These are phyloP conservation scores for Solanum habrochaites DNA, from an alignment of 257 asterid species.

Conservation along the genomic window DNA sequence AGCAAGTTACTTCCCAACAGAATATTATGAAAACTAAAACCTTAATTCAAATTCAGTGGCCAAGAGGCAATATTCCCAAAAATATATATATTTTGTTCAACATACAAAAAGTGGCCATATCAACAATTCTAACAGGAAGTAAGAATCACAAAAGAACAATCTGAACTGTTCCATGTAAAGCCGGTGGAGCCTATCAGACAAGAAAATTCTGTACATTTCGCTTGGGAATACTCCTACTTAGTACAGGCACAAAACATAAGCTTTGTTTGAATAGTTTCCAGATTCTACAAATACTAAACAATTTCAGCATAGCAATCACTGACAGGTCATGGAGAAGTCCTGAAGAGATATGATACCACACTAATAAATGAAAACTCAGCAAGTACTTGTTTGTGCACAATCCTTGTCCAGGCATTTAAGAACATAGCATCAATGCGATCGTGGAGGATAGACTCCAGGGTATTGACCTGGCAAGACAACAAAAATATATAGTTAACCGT, in stretches of 20 bases:
- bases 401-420: background rate
- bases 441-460: conserved; percentile 32
- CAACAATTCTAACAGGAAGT: background rate
- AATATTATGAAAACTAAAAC: background rate
- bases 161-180: background rate
- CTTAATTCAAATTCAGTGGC: background rate
- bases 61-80: background rate
- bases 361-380: background rate
- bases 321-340: background rate
- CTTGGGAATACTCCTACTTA: background rate
- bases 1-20: background rate
- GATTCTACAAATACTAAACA: background rate
- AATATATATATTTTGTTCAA: background rate
- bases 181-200: background rate
- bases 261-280: background rate
- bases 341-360: background rate
- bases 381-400: background rate
- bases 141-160: background rate
- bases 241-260: background rate
- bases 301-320: background rate
- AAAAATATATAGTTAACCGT: background rate
- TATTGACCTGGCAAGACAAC: conserved; percentile 20
- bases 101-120: background rate
- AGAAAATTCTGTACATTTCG: background rate
- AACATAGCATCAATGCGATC: background rate